These are phyloP conservation scores for Lentinula aciculospora DNA, from an alignment of 768 basidiomycete genomes.

Conservation along the genomic window DNA sequence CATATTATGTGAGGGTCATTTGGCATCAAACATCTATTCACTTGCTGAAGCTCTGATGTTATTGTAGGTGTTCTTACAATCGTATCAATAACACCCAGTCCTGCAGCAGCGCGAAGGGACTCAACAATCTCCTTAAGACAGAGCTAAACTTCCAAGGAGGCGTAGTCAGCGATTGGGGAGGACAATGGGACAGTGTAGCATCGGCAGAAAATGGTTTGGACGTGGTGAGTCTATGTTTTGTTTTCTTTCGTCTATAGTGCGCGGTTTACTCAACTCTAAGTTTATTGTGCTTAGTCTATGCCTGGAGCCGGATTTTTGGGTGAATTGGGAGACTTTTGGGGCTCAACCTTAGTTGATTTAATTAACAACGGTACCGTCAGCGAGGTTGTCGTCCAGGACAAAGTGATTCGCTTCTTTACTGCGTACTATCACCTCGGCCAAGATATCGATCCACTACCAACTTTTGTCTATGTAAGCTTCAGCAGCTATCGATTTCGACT, in stretches of 20 bases:
- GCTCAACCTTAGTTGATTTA: conserved; percentile 22
- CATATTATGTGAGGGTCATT: conserved; percentile 18
- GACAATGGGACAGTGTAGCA: conserved; percentile 8
- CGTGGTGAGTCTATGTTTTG: background rate
- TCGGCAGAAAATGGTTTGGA: conserved; percentile 13
- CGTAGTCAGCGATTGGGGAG: conserved; percentile 39
- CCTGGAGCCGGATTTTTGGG: conserved; percentile 7
- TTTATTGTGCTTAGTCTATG: background rate
- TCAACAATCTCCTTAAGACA: conserved; percentile 40
- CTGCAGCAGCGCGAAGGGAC: conserved; percentile 35
- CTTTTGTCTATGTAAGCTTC: background rate
- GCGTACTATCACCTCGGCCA: conserved; percentile 27
- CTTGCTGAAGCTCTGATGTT: no score
- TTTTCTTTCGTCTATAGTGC: background rate
- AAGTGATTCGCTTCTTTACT: conserved; percentile 55
- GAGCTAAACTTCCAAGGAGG: conserved; percentile 45
- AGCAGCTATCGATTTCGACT: background rate
- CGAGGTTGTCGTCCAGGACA: conserved; percentile 41
- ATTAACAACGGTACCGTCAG: conserved; percentile 47
- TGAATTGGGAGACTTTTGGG: conserved; percentile 10
- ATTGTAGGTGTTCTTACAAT: conserved; percentile 18
- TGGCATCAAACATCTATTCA: conserved; percentile 23
- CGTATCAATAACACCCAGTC: conserved; percentile 39
- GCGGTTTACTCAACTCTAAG: background rate
- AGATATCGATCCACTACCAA: conserved; percentile 10